Evolutionary conservation across 2,329 filamentous ascomycete species (phyloP).

Genomic region (Tolypocladium guangdongense): DNA sequence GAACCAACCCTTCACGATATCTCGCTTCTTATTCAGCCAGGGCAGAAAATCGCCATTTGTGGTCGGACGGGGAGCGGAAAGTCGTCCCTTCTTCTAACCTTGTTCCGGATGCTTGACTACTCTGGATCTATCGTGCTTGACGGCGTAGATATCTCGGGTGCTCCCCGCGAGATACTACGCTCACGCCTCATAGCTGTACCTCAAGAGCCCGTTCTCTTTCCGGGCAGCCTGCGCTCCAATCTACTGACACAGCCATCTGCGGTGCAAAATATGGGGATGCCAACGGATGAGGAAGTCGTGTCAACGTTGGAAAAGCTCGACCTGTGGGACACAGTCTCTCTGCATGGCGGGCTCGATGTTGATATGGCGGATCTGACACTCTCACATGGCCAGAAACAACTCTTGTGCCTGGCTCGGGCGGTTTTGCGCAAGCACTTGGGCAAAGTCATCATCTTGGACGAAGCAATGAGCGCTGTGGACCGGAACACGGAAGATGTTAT

Average conservation of each 20-base stretch:
- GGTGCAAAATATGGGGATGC: not conserved
- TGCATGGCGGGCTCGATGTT: slow-evolving; percentile 7
- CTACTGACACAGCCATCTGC: not conserved
- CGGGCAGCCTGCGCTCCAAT: slow-evolving; percentile 21
- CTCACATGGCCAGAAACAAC: slow-evolving; percentile 12
- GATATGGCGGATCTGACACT: slow-evolving; percentile 5
- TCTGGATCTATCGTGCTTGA: slow-evolving; percentile 27
- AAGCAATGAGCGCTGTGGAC: slow-evolving; percentile 24
- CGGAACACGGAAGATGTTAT: slow-evolving; percentile 24
- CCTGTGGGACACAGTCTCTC: slow-evolving; percentile 6
- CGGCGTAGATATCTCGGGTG: slow-evolving; percentile 19
- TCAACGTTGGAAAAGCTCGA: slow-evolving; percentile 5
- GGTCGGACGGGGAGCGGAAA: slow-evolving; percentile 28
- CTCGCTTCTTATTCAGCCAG: slow-evolving; percentile 13
- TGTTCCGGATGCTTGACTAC: slow-evolving; percentile 26
- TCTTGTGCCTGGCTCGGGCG: slow-evolving; percentile 10
- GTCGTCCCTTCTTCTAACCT: slow-evolving; percentile 24
- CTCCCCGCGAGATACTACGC: slow-evolving; percentile 29
- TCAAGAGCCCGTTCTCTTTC: slow-evolving; percentile 38
- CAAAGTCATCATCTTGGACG: slow-evolving; percentile 24
- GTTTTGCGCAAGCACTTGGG: slow-evolving; percentile 15
- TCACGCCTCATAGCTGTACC: slow-evolving; percentile 34
- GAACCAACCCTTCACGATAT: slow-evolving; percentile 10
- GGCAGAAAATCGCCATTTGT: slow-evolving; percentile 20
- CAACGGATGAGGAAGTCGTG: slow-evolving; percentile 5